Evolutionary conservation across 1,284 basidiomycete species (phyloP).

Genomic region (Tremellales sp.): DNA sequence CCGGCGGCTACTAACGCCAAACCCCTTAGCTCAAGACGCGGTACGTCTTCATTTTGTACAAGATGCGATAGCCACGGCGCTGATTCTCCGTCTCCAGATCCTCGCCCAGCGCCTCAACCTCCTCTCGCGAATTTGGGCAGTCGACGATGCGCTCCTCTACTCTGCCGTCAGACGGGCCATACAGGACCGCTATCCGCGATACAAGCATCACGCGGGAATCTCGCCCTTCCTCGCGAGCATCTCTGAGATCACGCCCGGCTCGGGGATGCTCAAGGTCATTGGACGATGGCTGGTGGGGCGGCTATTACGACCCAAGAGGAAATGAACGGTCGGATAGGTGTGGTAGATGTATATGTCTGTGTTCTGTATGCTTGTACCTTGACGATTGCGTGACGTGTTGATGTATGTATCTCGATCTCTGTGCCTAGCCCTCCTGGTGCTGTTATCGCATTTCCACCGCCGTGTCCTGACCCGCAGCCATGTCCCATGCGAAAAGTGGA

Average conservation of each 20-base stretch:
- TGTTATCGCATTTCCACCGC: too few relatives aligned
- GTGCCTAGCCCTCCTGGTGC: too few relatives aligned
- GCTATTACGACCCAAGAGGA: slow-evolving; percentile 21
- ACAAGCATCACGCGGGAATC: slow-evolving; percentile 35
- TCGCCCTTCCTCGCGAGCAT: slow-evolving; percentile 28
- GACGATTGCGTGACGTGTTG: too few relatives aligned
- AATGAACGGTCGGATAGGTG: too few relatives aligned
- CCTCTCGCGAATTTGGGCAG: slow-evolving; percentile 35
- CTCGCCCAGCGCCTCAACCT: slow-evolving; percentile 25
- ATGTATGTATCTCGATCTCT: too few relatives aligned
- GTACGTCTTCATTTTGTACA: background rate
- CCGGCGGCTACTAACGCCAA: background rate
- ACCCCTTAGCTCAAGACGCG: background rate
- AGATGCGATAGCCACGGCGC: background rate
- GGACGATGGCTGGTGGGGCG: slow-evolving; percentile 33
- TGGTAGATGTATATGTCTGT: too few relatives aligned
- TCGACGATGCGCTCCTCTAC: slow-evolving; percentile 43
- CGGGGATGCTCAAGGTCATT: slow-evolving; percentile 23
- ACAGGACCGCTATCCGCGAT: slow-evolving; percentile 39
- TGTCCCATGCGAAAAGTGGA: too few relatives aligned
- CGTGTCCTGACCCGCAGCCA: too few relatives aligned
- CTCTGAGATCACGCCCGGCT: slow-evolving; percentile 25
- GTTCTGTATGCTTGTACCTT: too few relatives aligned
- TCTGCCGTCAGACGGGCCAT: slow-evolving; percentile 40
- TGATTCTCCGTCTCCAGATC: slow-evolving; percentile 2